Base-by-base conservation (phyloP, 352 stramenopile genomes). In the Pythium coloratum region DNA sequence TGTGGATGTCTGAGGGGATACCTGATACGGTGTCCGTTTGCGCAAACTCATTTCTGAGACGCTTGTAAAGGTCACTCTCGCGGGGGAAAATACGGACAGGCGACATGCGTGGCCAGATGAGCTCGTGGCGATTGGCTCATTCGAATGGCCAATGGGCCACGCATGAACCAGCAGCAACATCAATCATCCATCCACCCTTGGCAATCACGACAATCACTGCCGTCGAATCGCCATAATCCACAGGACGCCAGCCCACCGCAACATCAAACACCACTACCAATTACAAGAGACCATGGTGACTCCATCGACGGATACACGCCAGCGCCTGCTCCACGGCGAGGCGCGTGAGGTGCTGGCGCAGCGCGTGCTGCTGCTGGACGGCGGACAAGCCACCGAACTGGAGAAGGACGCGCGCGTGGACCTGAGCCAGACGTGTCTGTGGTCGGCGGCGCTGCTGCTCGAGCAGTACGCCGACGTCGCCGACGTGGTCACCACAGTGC, bases 361-460 rank as follows among this genome's bases (percentile, higher is more conserved):
- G 38, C 66, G 66, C 60, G 76, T 91, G 34, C 67, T 92, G 32
- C 32, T 94, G 58, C 71, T 95, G 40, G 87, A 95, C 62, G 87
- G 87, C 62, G 87, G 85, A 1, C 78, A 93, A 30, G 85, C 81
- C 34, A 95, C 85, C 0, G 84, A 92, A 66, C 72, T 95, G 30
- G 87, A 95, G 68, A 91, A 91, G 53, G 76, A 89, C 40, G 16
- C 72, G 36, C 82, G 85, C 53, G 80, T 91, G 46, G 70, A 89
- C 57, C 63, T 94, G 10, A 75, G 64, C 20, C 46, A 74, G 42
- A 85, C 76, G 51, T 77, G 71, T 36, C 78, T 93, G 56, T 95
- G 87, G 87, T 95, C 85, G 36, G 82, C 84, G 6, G 78, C 81
- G 30, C 76, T 93, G 55, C 76, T 91, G 57, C 74, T 86, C n/a